Conservation (phyloP, 768 basidiomycete species). For the Hirschioporus abietinus region DNA sequence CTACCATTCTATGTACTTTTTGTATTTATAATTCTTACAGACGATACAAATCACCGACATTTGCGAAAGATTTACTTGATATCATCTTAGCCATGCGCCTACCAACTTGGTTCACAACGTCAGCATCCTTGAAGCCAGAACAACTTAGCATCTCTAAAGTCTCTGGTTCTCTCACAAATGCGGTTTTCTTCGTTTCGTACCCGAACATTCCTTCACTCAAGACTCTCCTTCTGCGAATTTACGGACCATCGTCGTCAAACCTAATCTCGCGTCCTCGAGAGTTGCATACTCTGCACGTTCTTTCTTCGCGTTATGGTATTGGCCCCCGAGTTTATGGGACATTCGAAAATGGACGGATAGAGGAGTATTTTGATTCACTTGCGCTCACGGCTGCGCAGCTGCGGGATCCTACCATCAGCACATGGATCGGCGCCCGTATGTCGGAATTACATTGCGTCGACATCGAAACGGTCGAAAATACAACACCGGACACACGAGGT, state of each 20-base stretch:
- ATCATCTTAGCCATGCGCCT: conserved; percentile 51
- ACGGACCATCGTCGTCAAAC: conserved; percentile 79
- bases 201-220: conserved; percentile 39
- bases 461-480: conserved; percentile 56
- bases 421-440: conserved; percentile 93
- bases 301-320: conserved; percentile 83
- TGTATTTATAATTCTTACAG: conserved; percentile 32
- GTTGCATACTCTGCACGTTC: conserved; percentile 80
- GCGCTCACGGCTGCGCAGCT: conserved; percentile 76
- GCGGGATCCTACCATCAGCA: conserved; percentile 66
- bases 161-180: conserved; percentile 91
- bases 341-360: conserved; percentile 91
- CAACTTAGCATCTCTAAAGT: conserved; percentile 68
- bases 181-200: conserved; percentile 93
- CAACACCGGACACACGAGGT: conserved; percentile 29
- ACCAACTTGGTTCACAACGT: conserved; percentile 43
- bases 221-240: conserved; percentile 86
- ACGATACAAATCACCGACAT: conserved; percentile 55
- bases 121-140: conserved; percentile 25
- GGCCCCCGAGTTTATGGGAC: conserved; percentile 93
- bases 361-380: conserved; percentile 90
- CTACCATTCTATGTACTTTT: conserved; percentile 29
- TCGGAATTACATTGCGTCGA: conserved; percentile 93
- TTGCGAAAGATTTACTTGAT: conserved; percentile 50
- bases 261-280: conserved; percentile 88